Percentiles rank a stretch among this genome's conserved stretches.
phyloP scores from a whole-genome alignment of 1,139 yeast genomes.

The Spathaspora jeffriesii region DNA sequence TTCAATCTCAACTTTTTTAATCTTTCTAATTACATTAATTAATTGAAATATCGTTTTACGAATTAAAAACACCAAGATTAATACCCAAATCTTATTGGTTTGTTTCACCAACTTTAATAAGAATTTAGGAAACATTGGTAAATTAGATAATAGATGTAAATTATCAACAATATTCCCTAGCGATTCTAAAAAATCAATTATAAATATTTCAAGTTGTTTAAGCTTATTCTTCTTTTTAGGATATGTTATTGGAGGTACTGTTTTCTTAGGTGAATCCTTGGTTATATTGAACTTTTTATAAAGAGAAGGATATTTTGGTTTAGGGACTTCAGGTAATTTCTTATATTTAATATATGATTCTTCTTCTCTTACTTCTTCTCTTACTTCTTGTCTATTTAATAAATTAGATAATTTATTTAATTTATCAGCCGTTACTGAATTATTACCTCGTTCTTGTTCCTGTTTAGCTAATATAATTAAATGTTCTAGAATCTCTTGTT shows the following conservation, averaged over 20 bases:
- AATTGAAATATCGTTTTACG: constrained; percentile 46
- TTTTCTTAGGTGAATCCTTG: background rate
- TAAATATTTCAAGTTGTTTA: constrained; percentile 29
- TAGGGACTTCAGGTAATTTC: constrained; percentile 17
- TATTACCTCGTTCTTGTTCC: constrained; percentile 35
- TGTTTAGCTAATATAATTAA: constrained; percentile 30
- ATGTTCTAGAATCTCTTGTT: constrained; percentile 26
- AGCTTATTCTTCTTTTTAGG: constrained; percentile 12
- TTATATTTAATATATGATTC: constrained; percentile 12
- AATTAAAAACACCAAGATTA: constrained; percentile 42
- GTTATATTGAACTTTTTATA: constrained; percentile 22
- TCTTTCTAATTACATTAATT: constrained; percentile 40
- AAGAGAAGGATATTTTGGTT: constrained; percentile 25
- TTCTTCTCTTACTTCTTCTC: constrained; percentile 5
- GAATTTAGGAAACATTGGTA: constrained; percentile 44
- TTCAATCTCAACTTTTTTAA: constrained; percentile 39
- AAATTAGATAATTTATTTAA: constrained; percentile 26
- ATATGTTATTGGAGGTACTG: constrained; percentile 5
- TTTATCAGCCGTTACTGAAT: constrained; percentile 33
- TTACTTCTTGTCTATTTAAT: constrained; percentile 15
- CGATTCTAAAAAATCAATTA: constrained; percentile 35
- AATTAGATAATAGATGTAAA: constrained; percentile 42
- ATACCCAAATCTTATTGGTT: constrained; percentile 48
- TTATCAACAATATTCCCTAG: constrained; percentile 45
- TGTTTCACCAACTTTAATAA: constrained; percentile 35